These are phyloP conservation scores for Thermochaetoides thermophila DNA, from an alignment of 495 filamentous ascomycete species.

Conservation along the genomic window DNA sequence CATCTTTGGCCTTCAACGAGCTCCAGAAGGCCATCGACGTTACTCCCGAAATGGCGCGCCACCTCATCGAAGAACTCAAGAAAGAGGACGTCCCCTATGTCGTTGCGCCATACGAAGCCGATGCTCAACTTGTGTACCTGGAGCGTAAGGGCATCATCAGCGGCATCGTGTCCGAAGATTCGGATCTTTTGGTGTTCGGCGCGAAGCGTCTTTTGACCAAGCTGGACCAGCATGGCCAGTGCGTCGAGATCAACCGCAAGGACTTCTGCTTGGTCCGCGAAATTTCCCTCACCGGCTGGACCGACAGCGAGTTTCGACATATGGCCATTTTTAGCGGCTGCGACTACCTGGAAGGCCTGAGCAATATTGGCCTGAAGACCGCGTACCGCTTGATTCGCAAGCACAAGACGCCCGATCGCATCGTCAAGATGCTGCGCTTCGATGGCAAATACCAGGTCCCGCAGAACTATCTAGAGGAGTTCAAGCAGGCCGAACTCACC, in stretches of 20 bases:
- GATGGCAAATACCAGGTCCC: conserved; percentile 75
- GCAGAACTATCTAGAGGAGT: conserved; percentile 57
- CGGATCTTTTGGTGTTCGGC: conserved; percentile 90
- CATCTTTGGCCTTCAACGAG: conserved; percentile 66
- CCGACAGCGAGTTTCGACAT: conserved; percentile 72
- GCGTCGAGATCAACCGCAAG: conserved; percentile 73
- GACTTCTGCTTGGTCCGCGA: conserved; percentile 83
- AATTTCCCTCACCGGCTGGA: conserved; percentile 81
- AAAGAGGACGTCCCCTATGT: conserved; percentile 65
- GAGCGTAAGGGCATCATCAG: conserved; percentile 69
- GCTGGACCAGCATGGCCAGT: conserved; percentile 84
- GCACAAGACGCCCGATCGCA: conserved; percentile 68
- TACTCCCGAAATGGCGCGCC: conserved; percentile 85
- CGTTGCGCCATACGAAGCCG: conserved; percentile 95
- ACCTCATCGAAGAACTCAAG: conserved; percentile 85
- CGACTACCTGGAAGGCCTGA: conserved; percentile 79
- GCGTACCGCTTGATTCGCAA: conserved; percentile 82
- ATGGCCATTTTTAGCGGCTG: conserved; percentile 99
- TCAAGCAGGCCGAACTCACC: conserved; percentile 74
- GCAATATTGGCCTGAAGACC: conserved; percentile 79
- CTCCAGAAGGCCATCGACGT: conserved; percentile 95
- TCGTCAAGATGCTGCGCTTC: conserved; percentile 71
- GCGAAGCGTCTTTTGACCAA: conserved; percentile 84
- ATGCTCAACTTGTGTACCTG: conserved; percentile 88
- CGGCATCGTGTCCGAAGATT: conserved; percentile 92